A percentile compares a stretch with the other conserved stretches of the same genome.
Conservation (phyloP, 2,329 filamentous ascomycete species). For the Verticillium nubilum region DNA sequence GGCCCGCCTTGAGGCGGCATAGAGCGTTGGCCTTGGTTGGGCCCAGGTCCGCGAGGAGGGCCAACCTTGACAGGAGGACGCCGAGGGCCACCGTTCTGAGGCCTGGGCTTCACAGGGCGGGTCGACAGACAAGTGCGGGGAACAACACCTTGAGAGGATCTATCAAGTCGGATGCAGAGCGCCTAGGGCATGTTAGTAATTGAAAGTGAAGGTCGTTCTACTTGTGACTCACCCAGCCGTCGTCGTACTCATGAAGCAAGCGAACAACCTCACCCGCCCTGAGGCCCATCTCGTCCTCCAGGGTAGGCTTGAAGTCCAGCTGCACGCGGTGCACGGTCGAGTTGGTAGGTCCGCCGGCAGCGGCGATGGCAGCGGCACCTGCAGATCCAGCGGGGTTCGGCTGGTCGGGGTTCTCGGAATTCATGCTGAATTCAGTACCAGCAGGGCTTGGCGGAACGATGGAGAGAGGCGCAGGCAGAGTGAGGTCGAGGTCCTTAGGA, state of each 20-base stretch:
- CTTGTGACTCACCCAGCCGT: slow-evolving; percentile 82
- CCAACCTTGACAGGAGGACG: slow-evolving; percentile 13
- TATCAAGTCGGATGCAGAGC: slow-evolving; percentile 85
- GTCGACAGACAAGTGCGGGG: slow-evolving; percentile 91
- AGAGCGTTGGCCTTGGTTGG: slow-evolving; percentile 28
- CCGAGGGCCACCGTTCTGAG: slow-evolving; percentile 31
- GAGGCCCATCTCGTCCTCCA: slow-evolving; percentile 87
- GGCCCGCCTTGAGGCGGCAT: slow-evolving; percentile 33
- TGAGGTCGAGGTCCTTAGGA: slow-evolving; percentile 49
- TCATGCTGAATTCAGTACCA: slow-evolving; percentile 57
- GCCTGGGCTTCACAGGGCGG: slow-evolving; percentile 81
- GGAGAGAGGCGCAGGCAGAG: slow-evolving; percentile 30
- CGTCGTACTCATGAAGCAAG: slow-evolving; percentile 92
- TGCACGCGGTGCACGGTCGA: slow-evolving; percentile 83
- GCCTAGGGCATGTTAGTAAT: slow-evolving; percentile 50
- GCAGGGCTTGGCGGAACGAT: slow-evolving; percentile 51
- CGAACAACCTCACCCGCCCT: slow-evolving; percentile 78
- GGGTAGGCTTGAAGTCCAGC: slow-evolving; percentile 86
- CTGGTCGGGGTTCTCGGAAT: slow-evolving; percentile 45
- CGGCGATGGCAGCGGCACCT: slow-evolving; percentile 55
- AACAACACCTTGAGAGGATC: slow-evolving; percentile 86
- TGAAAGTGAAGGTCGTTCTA: neutral
- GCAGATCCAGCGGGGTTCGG: slow-evolving; percentile 34
- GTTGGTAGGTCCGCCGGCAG: slow-evolving; percentile 52
- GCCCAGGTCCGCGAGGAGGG: slow-evolving; percentile 21